Percentiles rank a stretch among this genome's conserved stretches.
These are phyloP conservation scores for Coleophoma eucalyptorum DNA, from an alignment of 2,329 filamentous ascomycete species.

Conservation along the genomic window DNA sequence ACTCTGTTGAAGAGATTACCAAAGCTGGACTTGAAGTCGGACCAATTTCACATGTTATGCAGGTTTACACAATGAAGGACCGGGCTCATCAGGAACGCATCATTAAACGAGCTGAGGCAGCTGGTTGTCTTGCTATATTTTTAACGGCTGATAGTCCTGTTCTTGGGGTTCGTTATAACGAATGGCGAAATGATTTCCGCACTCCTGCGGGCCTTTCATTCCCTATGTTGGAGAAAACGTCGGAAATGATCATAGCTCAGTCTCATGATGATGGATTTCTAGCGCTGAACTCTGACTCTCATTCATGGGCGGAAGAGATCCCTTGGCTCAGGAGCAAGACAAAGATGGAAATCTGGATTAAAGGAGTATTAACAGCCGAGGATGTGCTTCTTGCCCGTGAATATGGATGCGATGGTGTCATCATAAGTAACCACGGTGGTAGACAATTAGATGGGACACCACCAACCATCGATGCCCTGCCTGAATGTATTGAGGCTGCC, in stretches of 20 bases:
- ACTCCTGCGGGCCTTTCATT: conserved; percentile 31
- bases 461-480: conserved; percentile 23
- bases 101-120: conserved; percentile 15
- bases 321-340: conserved; percentile 45
- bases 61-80: conserved; percentile 48
- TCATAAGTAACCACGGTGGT: conserved; percentile 55
- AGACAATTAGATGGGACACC: conserved; percentile 53
- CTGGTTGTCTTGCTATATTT: conserved; percentile 19
- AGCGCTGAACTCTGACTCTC: conserved; percentile 21
- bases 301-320: conserved; percentile 45
- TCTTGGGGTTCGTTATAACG: conserved; percentile 11
- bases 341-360: conserved; percentile 43
- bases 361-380: conserved; percentile 49
- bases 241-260: conserved; percentile 7
- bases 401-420: conserved; percentile 52
- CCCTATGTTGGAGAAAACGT: conserved; percentile 15
- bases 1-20: conserved; percentile 37
- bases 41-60: conserved; percentile 41
- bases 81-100: conserved; percentile 27
- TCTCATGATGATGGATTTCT: conserved; percentile 20
- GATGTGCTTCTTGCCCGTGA: conserved; percentile 58
- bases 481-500: conserved; percentile 18
- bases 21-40: conserved; percentile 30
- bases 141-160: conserved; percentile 19
- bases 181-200: conserved; percentile 34